Evolutionary conservation across 495 filamentous ascomycete genomes (phyloP).

Genomic region (Lepraria neglecta): DNA sequence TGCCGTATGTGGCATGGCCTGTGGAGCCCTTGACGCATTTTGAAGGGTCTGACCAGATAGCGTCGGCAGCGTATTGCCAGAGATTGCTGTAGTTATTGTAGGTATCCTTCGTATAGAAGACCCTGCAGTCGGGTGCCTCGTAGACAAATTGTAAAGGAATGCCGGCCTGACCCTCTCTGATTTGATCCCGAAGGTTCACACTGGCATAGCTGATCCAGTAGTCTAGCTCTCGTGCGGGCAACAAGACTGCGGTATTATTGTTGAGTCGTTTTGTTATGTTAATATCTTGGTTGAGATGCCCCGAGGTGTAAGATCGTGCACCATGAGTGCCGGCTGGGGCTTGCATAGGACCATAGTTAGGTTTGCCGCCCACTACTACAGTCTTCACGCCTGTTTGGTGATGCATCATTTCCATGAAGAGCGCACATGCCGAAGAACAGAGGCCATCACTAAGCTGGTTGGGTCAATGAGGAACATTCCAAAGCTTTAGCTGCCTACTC

Average conservation of each 20-base stretch:
- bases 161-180: slow-evolving; percentile 21
- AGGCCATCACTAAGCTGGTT: slow-evolving; percentile 39
- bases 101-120: slow-evolving; percentile 46
- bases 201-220: slow-evolving; percentile 27
- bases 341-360: slow-evolving; percentile 39
- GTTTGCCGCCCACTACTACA: slow-evolving; percentile 43
- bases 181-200: slow-evolving; percentile 39
- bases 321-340: slow-evolving; percentile 35
- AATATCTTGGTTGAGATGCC: slow-evolving; percentile 31
- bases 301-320: slow-evolving; percentile 18
- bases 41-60: slow-evolving; percentile 14
- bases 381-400: slow-evolving; percentile 41
- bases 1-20: background rate
- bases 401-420: slow-evolving; percentile 50
- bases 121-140: slow-evolving; percentile 45
- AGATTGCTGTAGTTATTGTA: slow-evolving; percentile 34
- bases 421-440: slow-evolving; percentile 44
- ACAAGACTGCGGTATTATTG: slow-evolving; percentile 14
- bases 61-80: slow-evolving; percentile 37
- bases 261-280: slow-evolving; percentile 23
- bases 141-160: slow-evolving; percentile 48
- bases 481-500: too few relatives aligned
- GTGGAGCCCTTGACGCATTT: slow-evolving; percentile 21
- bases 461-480: too few relatives aligned
- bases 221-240: slow-evolving; percentile 30